Base-by-base conservation (phyloP, 139 green algal genomes). In the Limnomonas spitsbergensis region DNA sequence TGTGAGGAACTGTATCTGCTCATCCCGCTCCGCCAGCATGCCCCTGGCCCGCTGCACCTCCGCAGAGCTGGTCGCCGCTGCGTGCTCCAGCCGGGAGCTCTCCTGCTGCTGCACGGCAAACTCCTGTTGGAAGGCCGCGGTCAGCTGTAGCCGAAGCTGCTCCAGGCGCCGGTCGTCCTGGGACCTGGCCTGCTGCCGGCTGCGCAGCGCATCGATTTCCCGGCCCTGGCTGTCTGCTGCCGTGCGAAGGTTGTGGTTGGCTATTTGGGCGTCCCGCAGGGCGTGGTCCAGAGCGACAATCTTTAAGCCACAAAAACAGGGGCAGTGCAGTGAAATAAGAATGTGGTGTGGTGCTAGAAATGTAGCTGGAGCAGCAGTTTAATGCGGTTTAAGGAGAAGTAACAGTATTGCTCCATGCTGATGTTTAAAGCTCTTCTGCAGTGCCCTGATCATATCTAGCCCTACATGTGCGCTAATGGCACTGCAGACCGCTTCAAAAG, bases 201-300 rank as follows among this genome's bases (percentile, higher is more conserved):
- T 66, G 26, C 53, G 73, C 39, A 37, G 24, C 54, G 80, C 36
- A 31, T 83, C 78, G 75, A 56, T 56, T 67, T 32, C n/a, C 39
- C 14, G 26, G 4, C 2, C 36, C 29, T 52, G 9, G 42, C 9
- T 9, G 9, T 54, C 66, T 0, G n/a, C 35, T 3, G 78, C 69
- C 20, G 69, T 3, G 66, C 80, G 79, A 2, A 83, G 52, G 27
- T 66, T 66, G 66, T 52, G 54, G 36, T 82, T 82, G 42, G 81
- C 83, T 2, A 67, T 37, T 2, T 87, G 77, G 0, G 81, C 87
- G 6, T 92, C 87, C 0, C 82, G 37, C 27, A 93, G 73, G 3
- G 85, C 89, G 32, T 81, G 54, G 31, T 93, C 89, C 1, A 89
- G 80, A 29, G 88, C 84, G 27, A 85, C 84, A 1, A 82, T 67